Percentiles rank a stretch among this genome's conserved stretches.
Evolutionary conservation across 176 grass and related monocot species (phyloP).

Genomic region (Olyra latifolia): DNA sequence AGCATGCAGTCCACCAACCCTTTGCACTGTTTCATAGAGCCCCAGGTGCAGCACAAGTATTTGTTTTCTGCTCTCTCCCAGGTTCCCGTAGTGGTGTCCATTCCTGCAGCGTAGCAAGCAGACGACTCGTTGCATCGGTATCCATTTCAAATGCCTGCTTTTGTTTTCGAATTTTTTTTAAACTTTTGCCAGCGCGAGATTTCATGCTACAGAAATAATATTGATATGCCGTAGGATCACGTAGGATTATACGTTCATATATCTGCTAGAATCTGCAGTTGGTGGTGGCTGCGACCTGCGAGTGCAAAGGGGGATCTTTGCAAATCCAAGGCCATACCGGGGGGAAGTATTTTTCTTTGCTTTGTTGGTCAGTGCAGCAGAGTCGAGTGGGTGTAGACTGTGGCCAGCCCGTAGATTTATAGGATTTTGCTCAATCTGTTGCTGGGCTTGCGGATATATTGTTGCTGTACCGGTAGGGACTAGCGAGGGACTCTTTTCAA

Average conservation of each 20-base stretch:
- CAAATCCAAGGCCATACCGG: conserved; percentile 48
- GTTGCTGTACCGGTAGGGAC: too few species aligned
- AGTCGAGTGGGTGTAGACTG: not conserved
- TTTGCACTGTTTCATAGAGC: not conserved
- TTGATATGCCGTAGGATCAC: conserved; percentile 10
- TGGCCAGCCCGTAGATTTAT: not conserved
- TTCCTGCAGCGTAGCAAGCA: not conserved
- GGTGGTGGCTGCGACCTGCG: not conserved
- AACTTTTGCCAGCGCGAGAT: not conserved
- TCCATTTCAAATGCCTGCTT: not conserved
- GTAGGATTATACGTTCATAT: not conserved
- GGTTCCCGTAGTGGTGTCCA: not conserved
- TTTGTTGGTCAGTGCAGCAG: not conserved
- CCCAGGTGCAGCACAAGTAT: not conserved
- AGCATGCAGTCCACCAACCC: not conserved
- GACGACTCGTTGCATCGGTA: conserved; percentile 27
- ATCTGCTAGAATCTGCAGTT: not conserved
- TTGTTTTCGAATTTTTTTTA: not conserved
- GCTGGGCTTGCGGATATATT: not conserved
- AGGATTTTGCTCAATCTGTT: not conserved
- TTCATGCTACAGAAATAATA: conserved; percentile 11
- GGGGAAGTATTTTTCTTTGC: not conserved
- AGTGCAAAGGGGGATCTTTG: conserved; percentile 23
- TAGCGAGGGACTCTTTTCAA: too few species aligned
- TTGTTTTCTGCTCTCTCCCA: conserved; percentile 8